phyloP scores from a whole-genome alignment of 345 rosid genomes.

The Salix viminalis region DNA sequence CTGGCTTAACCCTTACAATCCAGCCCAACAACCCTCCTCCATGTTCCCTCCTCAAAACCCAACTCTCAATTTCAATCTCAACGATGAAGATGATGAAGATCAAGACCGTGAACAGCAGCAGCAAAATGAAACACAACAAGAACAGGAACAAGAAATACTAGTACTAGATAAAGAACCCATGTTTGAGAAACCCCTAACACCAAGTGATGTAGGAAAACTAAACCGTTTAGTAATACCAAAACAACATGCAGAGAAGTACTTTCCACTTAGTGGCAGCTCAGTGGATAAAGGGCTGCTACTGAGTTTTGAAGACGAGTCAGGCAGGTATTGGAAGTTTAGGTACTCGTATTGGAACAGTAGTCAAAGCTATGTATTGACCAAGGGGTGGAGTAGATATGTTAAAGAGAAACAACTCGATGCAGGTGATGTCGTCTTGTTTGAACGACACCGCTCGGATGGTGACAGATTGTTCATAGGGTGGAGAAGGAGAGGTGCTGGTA shows the following conservation, averaged over 20 bases:
- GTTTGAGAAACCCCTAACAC: slow-evolving; percentile 82
- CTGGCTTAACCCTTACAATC: neutral
- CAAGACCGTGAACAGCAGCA: slow-evolving; percentile 2
- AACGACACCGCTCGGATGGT: slow-evolving; percentile 49
- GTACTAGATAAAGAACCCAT: slow-evolving; percentile 23
- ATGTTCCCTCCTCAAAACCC: slow-evolving; percentile 12
- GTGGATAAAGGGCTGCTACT: slow-evolving; percentile 52
- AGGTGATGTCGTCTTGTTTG: slow-evolving; percentile 66
- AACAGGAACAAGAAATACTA: neutral
- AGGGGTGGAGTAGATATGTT: slow-evolving; percentile 90
- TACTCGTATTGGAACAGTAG: slow-evolving; percentile 91
- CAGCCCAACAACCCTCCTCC: neutral
- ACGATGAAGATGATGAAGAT: slow-evolving; percentile 8
- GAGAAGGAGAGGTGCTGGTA: slow-evolving; percentile 30
- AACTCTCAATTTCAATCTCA: slow-evolving; percentile 24
- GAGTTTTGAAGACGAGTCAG: slow-evolving; percentile 82
- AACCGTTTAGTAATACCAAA: slow-evolving; percentile 87
- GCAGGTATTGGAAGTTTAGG: slow-evolving; percentile 75
- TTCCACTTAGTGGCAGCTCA: slow-evolving; percentile 47
- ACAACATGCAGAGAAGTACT: slow-evolving; percentile 83
- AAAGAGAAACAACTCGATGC: slow-evolving; percentile 83
- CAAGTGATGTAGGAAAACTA: slow-evolving; percentile 88
- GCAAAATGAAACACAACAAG: neutral
- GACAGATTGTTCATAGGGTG: slow-evolving; percentile 69
- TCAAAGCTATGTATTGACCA: slow-evolving; percentile 83